Conservation (phyloP, 345 rosid species). For the Eucalyptus leucophloia region DNA sequence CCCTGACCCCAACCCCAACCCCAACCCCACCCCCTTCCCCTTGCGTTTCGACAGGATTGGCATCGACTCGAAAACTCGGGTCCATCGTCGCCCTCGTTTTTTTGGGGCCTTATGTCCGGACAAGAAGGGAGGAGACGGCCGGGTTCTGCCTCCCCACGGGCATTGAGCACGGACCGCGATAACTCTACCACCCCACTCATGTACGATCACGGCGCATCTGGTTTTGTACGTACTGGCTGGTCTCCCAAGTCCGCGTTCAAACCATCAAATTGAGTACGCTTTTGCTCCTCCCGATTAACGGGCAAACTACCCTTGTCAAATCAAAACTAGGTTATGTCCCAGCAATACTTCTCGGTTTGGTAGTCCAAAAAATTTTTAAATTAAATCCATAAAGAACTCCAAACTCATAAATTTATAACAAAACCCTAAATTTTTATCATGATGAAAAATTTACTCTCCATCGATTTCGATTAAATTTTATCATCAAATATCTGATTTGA, state of each 20-base stretch:
- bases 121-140: not conserved
- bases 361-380: not conserved
- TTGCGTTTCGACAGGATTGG: not conserved
- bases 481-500: accelerated
- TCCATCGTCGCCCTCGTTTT: not conserved
- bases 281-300: not conserved
- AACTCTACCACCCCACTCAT: not conserved
- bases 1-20: not conserved
- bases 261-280: not conserved
- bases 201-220: not conserved
- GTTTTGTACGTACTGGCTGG: not conserved
- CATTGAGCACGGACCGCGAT: not conserved
- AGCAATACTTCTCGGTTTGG: not conserved
- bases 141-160: not conserved
- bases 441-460: no score
- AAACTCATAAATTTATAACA: no score
- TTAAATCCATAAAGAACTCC: no score
- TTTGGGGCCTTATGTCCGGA: not conserved
- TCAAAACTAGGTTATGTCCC: not conserved
- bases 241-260: not conserved
- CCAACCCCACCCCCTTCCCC: not conserved
- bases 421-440: no score
- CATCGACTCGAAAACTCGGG: not conserved
- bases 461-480: no score
- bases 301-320: not conserved